A percentile compares a stretch with the other conserved stretches of the same genome.
phyloP scores from a whole-genome alignment of 306 rosid species.

The Trichosanthes cucumerina region DNA sequence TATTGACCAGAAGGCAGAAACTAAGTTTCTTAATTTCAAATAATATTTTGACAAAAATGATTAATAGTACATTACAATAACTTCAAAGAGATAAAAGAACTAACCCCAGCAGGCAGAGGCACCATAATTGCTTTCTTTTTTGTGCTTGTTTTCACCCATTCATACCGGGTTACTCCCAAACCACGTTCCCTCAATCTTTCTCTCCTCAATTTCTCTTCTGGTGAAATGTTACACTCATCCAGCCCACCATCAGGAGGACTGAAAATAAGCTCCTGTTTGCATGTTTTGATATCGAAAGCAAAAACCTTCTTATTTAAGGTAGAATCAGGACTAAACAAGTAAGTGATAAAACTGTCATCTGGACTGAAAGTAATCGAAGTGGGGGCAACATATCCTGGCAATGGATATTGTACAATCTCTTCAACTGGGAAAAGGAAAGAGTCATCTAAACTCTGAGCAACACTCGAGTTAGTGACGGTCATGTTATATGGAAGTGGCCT shows the following conservation, averaged over 20 bases:
- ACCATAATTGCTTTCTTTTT: slow-evolving; percentile 63
- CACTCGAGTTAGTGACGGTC: slow-evolving; percentile 62
- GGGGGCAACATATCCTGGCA: slow-evolving; percentile 84
- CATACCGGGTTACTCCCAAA: slow-evolving; percentile 85
- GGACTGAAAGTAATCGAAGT: slow-evolving; percentile 76
- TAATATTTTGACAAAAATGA: background rate
- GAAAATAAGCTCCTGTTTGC: slow-evolving; percentile 52
- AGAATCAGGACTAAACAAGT: slow-evolving; percentile 69
- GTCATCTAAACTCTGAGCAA: slow-evolving; percentile 38
- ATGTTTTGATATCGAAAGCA: slow-evolving; percentile 45
- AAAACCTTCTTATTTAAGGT: slow-evolving; percentile 61
- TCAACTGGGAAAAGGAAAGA: slow-evolving; percentile 57
- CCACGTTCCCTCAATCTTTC: slow-evolving; percentile 96
- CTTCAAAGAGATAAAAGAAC: slow-evolving; percentile 21
- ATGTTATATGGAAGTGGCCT: slow-evolving; percentile 40
- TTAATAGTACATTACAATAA: background rate
- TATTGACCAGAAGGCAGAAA: background rate
- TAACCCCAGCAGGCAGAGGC: slow-evolving; percentile 95
- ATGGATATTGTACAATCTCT: slow-evolving; percentile 79
- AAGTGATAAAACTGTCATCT: slow-evolving; percentile 55
- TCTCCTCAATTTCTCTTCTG: slow-evolving; percentile 88
- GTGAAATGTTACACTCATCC: slow-evolving; percentile 79
- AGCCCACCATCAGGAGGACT: slow-evolving; percentile 88
- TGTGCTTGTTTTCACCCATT: slow-evolving; percentile 75
- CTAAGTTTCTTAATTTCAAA: background rate